Evolutionary conservation across 2,329 filamentous ascomycete genomes (phyloP).

Genomic region (Didymella arachidicola): DNA sequence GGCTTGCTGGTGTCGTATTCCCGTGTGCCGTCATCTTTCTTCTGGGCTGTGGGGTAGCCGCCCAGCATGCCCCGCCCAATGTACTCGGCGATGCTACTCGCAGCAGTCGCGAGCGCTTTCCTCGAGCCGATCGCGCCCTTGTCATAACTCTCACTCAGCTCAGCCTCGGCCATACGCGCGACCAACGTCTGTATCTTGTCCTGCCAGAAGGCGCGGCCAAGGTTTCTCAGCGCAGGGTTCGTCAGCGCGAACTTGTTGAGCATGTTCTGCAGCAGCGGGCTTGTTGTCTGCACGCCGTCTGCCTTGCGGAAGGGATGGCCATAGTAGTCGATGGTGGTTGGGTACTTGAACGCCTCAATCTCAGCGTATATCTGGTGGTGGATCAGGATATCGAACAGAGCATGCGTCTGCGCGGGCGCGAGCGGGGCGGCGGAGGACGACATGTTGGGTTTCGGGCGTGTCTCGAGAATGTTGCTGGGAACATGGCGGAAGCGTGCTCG

Average conservation of each 20-base stretch:
- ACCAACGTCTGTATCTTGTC: constrained; percentile 53
- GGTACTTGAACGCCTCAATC: constrained; percentile 74
- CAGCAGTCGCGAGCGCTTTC: constrained; percentile 76
- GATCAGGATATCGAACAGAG: constrained; percentile 63
- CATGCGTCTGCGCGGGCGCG: constrained; percentile 57
- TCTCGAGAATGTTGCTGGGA: background rate
- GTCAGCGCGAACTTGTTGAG: constrained; percentile 70
- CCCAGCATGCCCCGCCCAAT: constrained; percentile 71
- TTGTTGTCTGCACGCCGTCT: constrained; percentile 57
- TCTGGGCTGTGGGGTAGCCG: constrained; percentile 60
- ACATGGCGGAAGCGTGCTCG: constrained; percentile 12
- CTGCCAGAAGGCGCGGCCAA: constrained; percentile 58
- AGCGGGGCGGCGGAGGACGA: constrained; percentile 36
- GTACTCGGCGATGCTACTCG: constrained; percentile 74
- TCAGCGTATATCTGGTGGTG: constrained; percentile 68
- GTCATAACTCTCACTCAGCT: constrained; percentile 82
- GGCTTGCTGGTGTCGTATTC: constrained; percentile 67
- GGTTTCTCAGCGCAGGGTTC: constrained; percentile 70
- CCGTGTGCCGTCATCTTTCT: constrained; percentile 42
- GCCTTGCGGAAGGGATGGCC: constrained; percentile 71
- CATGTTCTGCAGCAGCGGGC: constrained; percentile 73
- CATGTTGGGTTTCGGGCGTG: constrained; percentile 1
- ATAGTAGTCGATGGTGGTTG: constrained; percentile 70
- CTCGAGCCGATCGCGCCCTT: constrained; percentile 77
- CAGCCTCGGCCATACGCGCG: constrained; percentile 65